Base-by-base conservation (phyloP, 2,329 filamentous ascomycete species). In the Elsinoe perseae region DNA sequence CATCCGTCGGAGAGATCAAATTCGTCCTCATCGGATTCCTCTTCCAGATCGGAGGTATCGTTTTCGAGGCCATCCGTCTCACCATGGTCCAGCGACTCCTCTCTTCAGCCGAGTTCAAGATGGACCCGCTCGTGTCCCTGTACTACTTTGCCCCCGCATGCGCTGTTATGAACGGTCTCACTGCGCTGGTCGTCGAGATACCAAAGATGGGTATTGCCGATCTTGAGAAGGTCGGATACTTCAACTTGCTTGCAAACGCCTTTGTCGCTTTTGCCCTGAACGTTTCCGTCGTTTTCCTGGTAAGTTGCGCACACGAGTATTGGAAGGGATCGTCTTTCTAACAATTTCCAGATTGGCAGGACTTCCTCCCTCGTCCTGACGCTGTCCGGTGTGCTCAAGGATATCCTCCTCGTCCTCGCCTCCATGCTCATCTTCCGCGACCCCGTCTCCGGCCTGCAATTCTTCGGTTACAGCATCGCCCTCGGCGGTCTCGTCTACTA, bases 401-500 rank as follows among this genome's bases (percentile, higher is more conserved):
- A 63, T 44, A 63, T 63, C 55, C 56, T 63, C 55, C 61, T 63
- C 28, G 61, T 63, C 55, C 56, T 61, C n/a, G 60, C 61, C 16
- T 63, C 61, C 1, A 62, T 63, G 56, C 46, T 63, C 38, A 56
- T 63, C 56, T 62, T 61, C 57, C 38, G 58, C 59, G 59, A 61
- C 27, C 58, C 60, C 12, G 61, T 63, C 16, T 57, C 59, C 7
- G 30, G 42, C 25, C 55, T 61, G 3, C 61, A 63, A 40, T 59
- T 61, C 56, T 54, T 63, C 38, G 61, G 61, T 32, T 63, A 62
- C 75, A 77, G 76, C 65, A 84, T 87, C 64, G 83, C 84, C 44
- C 78, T 87, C 14, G 74, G 73, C 58, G 84, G 83, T 63, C 84
- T 87, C 77, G 70, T 84, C 58, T 85, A 85, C 75, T 87, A 86